Base-by-base conservation (phyloP, 768 basidiomycete species). In the Dioszegia aurantiaca region DNA sequence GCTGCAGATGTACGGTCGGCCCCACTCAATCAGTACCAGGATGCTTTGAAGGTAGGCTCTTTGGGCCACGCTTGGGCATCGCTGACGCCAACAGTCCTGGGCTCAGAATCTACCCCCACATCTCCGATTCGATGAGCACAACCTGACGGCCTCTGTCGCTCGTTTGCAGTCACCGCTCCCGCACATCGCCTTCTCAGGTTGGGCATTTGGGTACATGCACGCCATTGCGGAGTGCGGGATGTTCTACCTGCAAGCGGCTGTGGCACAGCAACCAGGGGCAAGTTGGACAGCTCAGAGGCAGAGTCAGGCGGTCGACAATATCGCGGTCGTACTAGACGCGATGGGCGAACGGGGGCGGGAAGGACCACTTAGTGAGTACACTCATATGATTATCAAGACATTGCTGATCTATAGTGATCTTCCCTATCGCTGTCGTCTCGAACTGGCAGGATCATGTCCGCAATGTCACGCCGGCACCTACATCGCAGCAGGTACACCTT, bases 161-260 rank as follows among this genome's bases (percentile, higher is more conserved):
- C 63, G 61, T 41, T 53, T 73, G 8, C 19, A 44, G 8, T 73
- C 72, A 14, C 60, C 70, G 0, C 43, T 75, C 0, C 51, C 67
- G 1, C 51, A 61, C n/a, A 60, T 64, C 26, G 63, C 67, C 24
- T 44, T 63, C 21, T 61, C 64, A 3, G 75, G 72, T 0, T 75
- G 70, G 63, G 55, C 71, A 39, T 77, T 69, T 58, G 65, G 67
- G 0, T 68, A 71, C 58, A 73, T 74, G 70, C 75, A 77, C 60
- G 59, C 67, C 19, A 53, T 76, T 3, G 75, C 75, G 8, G 75
- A 76, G 51, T 74, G 73, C 42, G 72, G 73, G 12, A 74, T 74
- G 68, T 74, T 74, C 55, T 73, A 74, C 56, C 61, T 76, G 24
- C 75, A 76, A 57, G 72, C 69, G 17, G 68, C 66, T 23, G 60